Evolutionary conservation across 1,284 basidiomycete genomes (phyloP), one percentile per base, ranked within the genome.

Genomic region (Kwoniella shivajii): DNA sequence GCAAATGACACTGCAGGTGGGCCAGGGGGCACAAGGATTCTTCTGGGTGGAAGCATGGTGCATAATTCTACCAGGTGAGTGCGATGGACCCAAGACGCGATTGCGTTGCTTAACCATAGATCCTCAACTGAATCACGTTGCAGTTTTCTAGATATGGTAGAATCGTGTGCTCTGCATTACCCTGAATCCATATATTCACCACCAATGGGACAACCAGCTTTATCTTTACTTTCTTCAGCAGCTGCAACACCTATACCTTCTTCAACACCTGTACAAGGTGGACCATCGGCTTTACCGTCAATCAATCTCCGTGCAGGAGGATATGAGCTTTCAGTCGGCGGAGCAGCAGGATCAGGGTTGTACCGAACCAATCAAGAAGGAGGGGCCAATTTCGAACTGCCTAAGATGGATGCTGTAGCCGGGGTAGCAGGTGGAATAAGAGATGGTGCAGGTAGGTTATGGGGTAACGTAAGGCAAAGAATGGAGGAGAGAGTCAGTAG

Each of bases 1-100:
- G 76, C 79, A 0, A 64, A 72, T 34, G 78, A 79, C 43, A 61
- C 78, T 1, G 65, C 69, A 1, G 72, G 78, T 31, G 78, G 75
- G 29, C 70, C 78, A 0, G 83, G 84, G n/a, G 82, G 83, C 4
- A 74, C 73, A 22, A 82, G 92, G 24, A 80, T 96, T 43, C 77
- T 98, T 3, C 84, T 98, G 2, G 93, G 94, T 9, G 93, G 94
- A 10, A 94, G 90, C 38, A 93, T 87, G 62, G 84, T 98, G 16
- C 92, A 94, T 75, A 97, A 96, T 73, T 95, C 92, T 4, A 86
- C 86, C 18, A 89, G 86, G 90, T 92, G 73, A 57, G 83, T 29
- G 10, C 14, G n/a, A n/a, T n/a, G n/a, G n/a, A n/a, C n/a, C n/a
- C n/a, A n/a, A n/a, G n/a, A n/a, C n/a, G n/a, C n/a, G 39, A 41